A percentile compares a stretch with the other conserved stretches of the same genome.
These are phyloP conservation scores for Staphylotrichum tortipilum DNA, from an alignment of 495 filamentous ascomycete genomes.

Conservation along the genomic window DNA sequence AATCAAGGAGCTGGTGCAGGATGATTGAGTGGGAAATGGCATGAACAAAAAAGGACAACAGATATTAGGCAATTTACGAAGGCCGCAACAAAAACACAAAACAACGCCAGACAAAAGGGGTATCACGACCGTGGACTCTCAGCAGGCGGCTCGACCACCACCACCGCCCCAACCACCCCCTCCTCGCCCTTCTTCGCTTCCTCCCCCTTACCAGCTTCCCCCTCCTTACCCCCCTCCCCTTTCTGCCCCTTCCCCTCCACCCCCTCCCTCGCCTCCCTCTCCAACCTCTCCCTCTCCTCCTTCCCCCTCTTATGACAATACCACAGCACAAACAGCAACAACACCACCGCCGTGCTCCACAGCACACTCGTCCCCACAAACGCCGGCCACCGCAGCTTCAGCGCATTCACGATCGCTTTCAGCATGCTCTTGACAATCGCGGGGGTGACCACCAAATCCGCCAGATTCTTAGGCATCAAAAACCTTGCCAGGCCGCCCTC, in stretches of 20 bases:
- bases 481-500: slow-evolving; percentile 29
- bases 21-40: slow-evolving; percentile 33
- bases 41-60: not conserved
- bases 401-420: slow-evolving; percentile 73
- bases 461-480: slow-evolving; percentile 42
- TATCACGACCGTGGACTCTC: slow-evolving; percentile 2
- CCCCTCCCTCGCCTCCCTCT: slow-evolving; percentile 22
- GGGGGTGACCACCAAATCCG: slow-evolving; percentile 77
- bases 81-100: no score
- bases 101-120: not conserved
- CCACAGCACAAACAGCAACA: slow-evolving; percentile 87
- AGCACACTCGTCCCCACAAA: slow-evolving; percentile 78
- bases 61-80: not conserved
- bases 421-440: slow-evolving; percentile 75
- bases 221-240: not conserved
- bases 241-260: no score
- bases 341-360: slow-evolving; percentile 74
- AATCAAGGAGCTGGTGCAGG: slow-evolving; percentile 57
- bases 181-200: not conserved
- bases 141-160: not conserved
- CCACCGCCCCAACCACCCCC: not conserved
- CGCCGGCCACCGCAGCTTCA: slow-evolving; percentile 76
- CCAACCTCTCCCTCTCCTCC: slow-evolving; percentile 70
- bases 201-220: not conserved
- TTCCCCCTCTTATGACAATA: slow-evolving; percentile 92